Evolutionary conservation across 768 basidiomycete genomes (phyloP).

Genomic region (Suillus cothurnatus): DNA sequence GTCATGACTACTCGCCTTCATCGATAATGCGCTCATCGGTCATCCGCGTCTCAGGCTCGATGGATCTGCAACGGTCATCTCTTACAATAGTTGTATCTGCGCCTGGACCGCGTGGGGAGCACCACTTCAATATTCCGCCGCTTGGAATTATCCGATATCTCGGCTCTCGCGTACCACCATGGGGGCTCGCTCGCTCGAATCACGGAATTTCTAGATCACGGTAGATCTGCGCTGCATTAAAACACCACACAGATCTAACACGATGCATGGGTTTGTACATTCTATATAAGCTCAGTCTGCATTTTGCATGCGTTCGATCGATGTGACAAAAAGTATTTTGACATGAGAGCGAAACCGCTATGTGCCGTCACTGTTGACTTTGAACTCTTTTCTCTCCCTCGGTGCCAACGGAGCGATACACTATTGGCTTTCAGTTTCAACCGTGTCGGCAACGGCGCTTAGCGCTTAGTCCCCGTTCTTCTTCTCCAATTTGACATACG

Average conservation of each 20-base stretch:
- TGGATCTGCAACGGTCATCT: neutral
- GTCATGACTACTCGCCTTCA: neutral
- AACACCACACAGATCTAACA: neutral
- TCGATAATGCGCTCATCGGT: neutral
- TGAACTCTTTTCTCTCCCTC: neutral
- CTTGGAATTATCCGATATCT: neutral
- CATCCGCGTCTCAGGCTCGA: neutral
- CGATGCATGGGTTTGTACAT: neutral
- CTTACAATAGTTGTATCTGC: neutral
- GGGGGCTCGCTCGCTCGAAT: neutral
- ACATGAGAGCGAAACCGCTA: neutral
- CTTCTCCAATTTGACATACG: no score
- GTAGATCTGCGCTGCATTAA: neutral
- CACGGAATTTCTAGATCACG: neutral
- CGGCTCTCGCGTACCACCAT: neutral
- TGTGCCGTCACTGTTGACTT: neutral
- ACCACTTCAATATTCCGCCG: neutral
- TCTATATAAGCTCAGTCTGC: neutral
- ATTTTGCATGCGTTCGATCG: neutral
- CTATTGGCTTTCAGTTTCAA: no score
- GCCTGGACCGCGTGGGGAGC: neutral
- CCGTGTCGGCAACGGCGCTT: no score
- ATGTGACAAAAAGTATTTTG: neutral
- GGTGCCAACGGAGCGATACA: neutral
- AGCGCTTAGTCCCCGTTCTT: no score